Evolutionary conservation across 768 basidiomycete species (phyloP).

Genomic region (Mycena maculata): DNA sequence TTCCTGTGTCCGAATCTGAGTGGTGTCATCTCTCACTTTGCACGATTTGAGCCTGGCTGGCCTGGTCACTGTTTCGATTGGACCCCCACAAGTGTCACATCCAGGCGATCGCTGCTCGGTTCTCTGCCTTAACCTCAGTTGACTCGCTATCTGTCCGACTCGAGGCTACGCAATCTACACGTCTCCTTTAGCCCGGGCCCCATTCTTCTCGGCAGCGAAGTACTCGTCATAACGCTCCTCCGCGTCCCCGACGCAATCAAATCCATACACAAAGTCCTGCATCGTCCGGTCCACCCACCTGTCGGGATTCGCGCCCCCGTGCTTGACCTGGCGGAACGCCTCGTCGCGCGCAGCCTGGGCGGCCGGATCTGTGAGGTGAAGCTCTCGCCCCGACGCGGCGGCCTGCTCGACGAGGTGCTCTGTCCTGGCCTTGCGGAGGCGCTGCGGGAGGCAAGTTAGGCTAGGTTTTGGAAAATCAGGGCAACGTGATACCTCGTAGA

Average conservation of each 20-base stretch:
- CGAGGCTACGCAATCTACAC: too few species aligned
- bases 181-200: too few species aligned
- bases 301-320: conserved; percentile 38
- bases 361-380: conserved; percentile 33
- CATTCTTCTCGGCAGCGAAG: conserved; percentile 8
- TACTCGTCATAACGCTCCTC: conserved; percentile 23
- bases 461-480: too few species aligned
- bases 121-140: too few species aligned
- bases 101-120: too few species aligned
- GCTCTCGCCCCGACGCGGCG: conserved; percentile 30
- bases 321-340: conserved; percentile 33
- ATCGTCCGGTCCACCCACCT: conserved; percentile 35
- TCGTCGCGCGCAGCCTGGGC: conserved; percentile 37
- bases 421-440: conserved; percentile 35
- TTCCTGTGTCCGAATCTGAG: too few species aligned
- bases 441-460: conserved; percentile 4
- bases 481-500: conserved; percentile 41
- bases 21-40: too few species aligned
- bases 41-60: too few species aligned
- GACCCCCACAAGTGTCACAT: too few species aligned
- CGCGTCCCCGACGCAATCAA: conserved; percentile 35
- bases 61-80: too few species aligned
- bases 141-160: too few species aligned
- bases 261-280: conserved; percentile 39
- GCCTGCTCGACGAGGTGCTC: conserved; percentile 37